phyloP scores from a whole-genome alignment of 352 stramenopile species.

The Elongisporangium undulatum region DNA sequence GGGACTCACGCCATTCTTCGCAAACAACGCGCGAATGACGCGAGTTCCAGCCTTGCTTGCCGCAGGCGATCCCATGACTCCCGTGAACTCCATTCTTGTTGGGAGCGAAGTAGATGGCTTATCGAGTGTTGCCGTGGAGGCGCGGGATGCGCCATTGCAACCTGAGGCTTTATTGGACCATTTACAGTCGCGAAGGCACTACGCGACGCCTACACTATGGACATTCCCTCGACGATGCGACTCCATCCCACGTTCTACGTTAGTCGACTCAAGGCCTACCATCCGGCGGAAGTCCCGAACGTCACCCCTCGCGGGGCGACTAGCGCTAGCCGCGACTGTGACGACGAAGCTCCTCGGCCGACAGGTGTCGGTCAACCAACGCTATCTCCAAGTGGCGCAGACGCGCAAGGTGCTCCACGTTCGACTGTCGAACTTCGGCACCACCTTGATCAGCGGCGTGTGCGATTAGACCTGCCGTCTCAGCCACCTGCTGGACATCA shows the following conservation, averaged over 20 bases:
- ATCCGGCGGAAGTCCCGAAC: constrained; percentile 1
- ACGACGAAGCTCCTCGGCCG: too few relatives aligned
- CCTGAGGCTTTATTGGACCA: background rate
- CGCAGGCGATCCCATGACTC: background rate
- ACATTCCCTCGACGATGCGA: too few relatives aligned
- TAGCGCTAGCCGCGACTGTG: background rate
- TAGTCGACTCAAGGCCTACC: too few relatives aligned
- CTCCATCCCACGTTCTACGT: too few relatives aligned
- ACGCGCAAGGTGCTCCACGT: too few relatives aligned
- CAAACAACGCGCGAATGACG: constrained; percentile 7
- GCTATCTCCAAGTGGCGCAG: too few relatives aligned
- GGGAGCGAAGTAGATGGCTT: background rate
- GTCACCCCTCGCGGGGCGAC: background rate
- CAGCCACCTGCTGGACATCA: too few relatives aligned
- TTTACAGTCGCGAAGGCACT: background rate
- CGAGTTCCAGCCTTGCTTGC: constrained; percentile 9
- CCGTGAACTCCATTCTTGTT: too few relatives aligned
- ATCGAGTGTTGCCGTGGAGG: background rate
- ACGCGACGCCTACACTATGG: too few relatives aligned
- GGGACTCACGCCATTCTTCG: constrained; percentile 15
- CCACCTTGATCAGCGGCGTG: constrained; percentile 1
- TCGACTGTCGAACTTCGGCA: too few relatives aligned
- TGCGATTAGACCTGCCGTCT: too few relatives aligned
- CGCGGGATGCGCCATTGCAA: background rate
- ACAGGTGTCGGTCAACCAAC: too few relatives aligned